These are phyloP conservation scores for Echium plantagineum DNA, from an alignment of 257 asterid genomes.

Conservation along the genomic window DNA sequence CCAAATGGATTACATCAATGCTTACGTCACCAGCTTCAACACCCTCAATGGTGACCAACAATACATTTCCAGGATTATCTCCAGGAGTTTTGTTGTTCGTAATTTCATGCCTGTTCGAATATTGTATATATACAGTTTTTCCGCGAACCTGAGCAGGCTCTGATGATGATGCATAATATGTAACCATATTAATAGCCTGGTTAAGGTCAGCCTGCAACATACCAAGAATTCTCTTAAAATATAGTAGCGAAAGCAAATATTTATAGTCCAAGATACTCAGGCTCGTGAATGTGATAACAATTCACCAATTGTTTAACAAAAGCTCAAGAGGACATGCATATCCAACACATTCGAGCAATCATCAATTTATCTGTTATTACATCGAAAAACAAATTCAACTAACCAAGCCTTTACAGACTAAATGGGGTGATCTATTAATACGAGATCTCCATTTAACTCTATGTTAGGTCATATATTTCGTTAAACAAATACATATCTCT, in stretches of 20 bases:
- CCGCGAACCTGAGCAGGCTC: conserved; percentile 86
- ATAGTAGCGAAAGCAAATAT: background rate
- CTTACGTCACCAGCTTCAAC: conserved; percentile 81
- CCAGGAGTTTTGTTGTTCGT: conserved; percentile 76
- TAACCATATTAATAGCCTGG: conserved; percentile 81
- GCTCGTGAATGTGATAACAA: too few relatives aligned
- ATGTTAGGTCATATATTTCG: too few relatives aligned
- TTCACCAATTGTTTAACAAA: too few relatives aligned
- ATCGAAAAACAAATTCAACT: background rate
- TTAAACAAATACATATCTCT: too few relatives aligned
- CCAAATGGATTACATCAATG: conserved; percentile 85
- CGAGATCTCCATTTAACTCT: too few relatives aligned
- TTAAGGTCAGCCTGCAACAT: conserved; percentile 59
- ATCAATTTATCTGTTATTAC: background rate
- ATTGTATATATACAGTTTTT: conserved; percentile 71
- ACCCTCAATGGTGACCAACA: conserved; percentile 78
- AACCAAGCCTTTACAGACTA: too few relatives aligned
- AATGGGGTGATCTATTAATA: too few relatives aligned
- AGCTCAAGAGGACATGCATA: too few relatives aligned
- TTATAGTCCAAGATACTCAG: background rate
- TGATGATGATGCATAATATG: conserved; percentile 65
- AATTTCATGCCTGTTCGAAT: conserved; percentile 78
- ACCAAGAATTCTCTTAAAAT: background rate
- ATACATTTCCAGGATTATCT: conserved; percentile 75
- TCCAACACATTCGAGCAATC: too few relatives aligned